Evolutionary conservation across 1,139 yeast genomes (phyloP).

Genomic region (Saccharomyces hybrid): DNA sequence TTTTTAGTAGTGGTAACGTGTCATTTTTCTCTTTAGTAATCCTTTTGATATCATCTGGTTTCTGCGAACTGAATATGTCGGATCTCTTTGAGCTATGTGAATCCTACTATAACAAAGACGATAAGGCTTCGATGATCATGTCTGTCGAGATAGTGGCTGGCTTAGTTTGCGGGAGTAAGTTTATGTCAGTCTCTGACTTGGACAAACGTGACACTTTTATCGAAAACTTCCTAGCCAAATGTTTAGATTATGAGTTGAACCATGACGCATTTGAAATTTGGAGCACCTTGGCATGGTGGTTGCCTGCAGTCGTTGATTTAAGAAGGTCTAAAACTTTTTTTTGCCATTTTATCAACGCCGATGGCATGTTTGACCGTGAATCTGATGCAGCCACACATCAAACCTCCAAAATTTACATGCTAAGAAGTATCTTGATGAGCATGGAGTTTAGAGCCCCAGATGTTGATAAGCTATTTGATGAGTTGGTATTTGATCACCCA

Average conservation of each 20-base stretch:
- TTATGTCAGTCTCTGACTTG: slow-evolving; percentile 28
- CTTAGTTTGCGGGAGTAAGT: slow-evolving; percentile 44
- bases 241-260: slow-evolving; percentile 54
- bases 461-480: slow-evolving; percentile 40
- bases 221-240: slow-evolving; percentile 36
- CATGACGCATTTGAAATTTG: slow-evolving; percentile 75
- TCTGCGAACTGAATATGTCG: slow-evolving; percentile 2
- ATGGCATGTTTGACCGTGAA: slow-evolving; percentile 42
- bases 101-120: slow-evolving; percentile 50
- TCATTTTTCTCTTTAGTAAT: slow-evolving; percentile 43
- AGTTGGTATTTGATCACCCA: slow-evolving; percentile 48
- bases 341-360: slow-evolving; percentile 36
- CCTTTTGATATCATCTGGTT: slow-evolving; percentile 39
- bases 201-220: slow-evolving; percentile 43
- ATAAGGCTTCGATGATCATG: slow-evolving; percentile 56
- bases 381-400: slow-evolving; percentile 63
- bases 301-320: slow-evolving; percentile 56
- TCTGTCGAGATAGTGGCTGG: slow-evolving; percentile 57
- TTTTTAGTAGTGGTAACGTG: slow-evolving; percentile 57
- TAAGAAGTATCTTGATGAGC: slow-evolving; percentile 48
- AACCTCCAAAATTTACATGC: slow-evolving; percentile 49
- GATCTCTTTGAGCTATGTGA: slow-evolving; percentile 35
- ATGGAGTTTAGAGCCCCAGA: slow-evolving; percentile 53
- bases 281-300: slow-evolving; percentile 71
- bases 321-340: slow-evolving; percentile 57